Evolutionary conservation across 1,139 yeast species (phyloP), one percentile per base, ranked within the genome.

Genomic region (Suhomyces anneliseae): DNA sequence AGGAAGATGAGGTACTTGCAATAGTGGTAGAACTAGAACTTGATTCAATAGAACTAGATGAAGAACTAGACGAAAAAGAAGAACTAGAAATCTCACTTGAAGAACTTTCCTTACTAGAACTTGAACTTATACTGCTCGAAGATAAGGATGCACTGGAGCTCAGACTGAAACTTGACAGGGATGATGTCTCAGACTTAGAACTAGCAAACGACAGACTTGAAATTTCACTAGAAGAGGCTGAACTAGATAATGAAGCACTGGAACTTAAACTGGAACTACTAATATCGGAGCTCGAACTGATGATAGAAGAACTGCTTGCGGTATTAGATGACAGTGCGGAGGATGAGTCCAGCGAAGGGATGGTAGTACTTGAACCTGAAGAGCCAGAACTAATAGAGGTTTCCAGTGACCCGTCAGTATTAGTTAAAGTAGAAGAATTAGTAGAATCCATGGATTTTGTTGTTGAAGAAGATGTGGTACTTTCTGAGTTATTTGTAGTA

Each of bases 11-110:
- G 2, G 46, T 39, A 19, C 54, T 48, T 24, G 49, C 43, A 35
- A 36, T 47, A 4, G 54, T 9, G 32, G 11, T 29, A 11, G 32
- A 29, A 7, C 32, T 29, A 15, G 32, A 29, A 29, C 26, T 9
- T 7, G 37, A 35, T 8, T 10, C 10, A 29, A 8, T 29, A 29
- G 32, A 29, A 10, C 32, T 11, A 26, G 40, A 24, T 39, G 43
- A 36, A 19, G 82, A 81, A 47, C 69, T 76, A 8, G 76, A 75
- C 2, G 15, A 14, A 14, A 14, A 14, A 24, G 70, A 70, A 46
- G 68, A 73, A 38, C 68, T 84, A 4, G 66, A 70, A 3, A 42
- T 34, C 44, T 66, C 15, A 34, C 39, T 34, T 7, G 42, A 33
- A 11, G 42, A 46, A 27, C 24, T 19, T 19, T 19, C 24, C 6